Evolutionary conservation across 202 grass and related monocot species (phyloP).

Genomic region (Dendrocalamus latiflorus): DNA sequence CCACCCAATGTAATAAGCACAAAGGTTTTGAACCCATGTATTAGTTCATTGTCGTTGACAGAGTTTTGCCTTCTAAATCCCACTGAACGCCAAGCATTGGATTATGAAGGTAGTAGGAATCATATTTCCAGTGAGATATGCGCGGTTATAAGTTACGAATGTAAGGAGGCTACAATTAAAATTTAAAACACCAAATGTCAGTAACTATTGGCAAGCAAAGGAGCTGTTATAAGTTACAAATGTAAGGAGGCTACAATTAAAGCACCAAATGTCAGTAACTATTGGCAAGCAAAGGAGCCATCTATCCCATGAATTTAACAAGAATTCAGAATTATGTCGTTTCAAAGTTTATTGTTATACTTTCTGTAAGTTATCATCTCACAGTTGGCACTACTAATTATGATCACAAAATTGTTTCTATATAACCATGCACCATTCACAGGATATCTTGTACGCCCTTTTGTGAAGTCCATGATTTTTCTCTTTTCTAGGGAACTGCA

Average conservation of each 20-base stretch:
- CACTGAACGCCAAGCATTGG: neutral
- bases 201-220: neutral
- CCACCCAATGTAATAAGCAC: neutral
- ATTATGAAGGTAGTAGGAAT: neutral
- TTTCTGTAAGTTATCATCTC: neutral
- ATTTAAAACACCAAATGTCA: neutral
- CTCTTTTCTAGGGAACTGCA: slow-evolving; percentile 65
- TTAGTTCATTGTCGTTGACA: neutral
- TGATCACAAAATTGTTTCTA: neutral
- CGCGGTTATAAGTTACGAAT: neutral
- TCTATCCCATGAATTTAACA: neutral
- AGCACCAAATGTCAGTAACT: neutral
- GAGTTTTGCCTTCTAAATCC: neutral
- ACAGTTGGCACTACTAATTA: neutral
- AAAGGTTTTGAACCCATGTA: neutral
- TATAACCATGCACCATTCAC: neutral
- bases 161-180: neutral
- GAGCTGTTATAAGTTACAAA: too few relatives aligned
- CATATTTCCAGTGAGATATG: neutral
- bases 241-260: neutral
- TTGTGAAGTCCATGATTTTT: neutral
- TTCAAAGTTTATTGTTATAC: neutral
- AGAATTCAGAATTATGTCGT: neutral
- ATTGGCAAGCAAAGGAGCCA: neutral
- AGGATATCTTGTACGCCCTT: neutral